Evolutionary conservation across 2,329 filamentous ascomycete genomes (phyloP).

Genomic region (Alternaria angustiovoidea): DNA sequence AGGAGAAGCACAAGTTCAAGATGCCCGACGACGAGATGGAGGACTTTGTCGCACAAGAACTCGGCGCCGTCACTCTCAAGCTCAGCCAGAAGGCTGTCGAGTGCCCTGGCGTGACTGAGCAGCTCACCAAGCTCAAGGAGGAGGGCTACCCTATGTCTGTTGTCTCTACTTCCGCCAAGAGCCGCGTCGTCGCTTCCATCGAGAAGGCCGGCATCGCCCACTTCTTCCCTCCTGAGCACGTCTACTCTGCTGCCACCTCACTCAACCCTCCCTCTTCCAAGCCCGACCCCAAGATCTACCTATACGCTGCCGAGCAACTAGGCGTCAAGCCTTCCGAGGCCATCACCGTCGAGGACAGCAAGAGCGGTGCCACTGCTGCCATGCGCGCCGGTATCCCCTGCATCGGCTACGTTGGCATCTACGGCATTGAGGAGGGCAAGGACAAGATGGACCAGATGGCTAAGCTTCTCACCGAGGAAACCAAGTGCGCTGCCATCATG

Average conservation of each 20-base stretch:
- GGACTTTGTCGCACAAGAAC: slow-evolving; percentile 76
- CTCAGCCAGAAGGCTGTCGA: slow-evolving; percentile 72
- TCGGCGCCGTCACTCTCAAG: slow-evolving; percentile 84
- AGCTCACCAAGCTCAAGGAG: slow-evolving; percentile 70
- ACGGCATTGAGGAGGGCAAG: slow-evolving; percentile 53
- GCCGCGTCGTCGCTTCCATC: slow-evolving; percentile 78
- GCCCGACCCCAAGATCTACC: slow-evolving; percentile 89
- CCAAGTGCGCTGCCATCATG: slow-evolving; percentile 59
- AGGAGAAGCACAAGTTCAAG: slow-evolving; percentile 77
- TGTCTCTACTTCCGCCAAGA: slow-evolving; percentile 80
- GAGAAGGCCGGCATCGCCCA: slow-evolving; percentile 80
- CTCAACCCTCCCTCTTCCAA: slow-evolving; percentile 84
- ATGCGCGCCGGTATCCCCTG: slow-evolving; percentile 80
- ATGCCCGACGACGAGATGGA: slow-evolving; percentile 75
- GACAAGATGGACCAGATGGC: slow-evolving; percentile 58
- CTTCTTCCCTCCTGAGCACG: slow-evolving; percentile 77
- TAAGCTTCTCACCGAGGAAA: slow-evolving; percentile 58
- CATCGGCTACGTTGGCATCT: slow-evolving; percentile 82
- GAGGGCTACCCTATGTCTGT: slow-evolving; percentile 78
- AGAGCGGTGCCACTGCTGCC: slow-evolving; percentile 80
- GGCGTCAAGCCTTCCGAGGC: slow-evolving; percentile 75
- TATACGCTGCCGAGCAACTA: slow-evolving; percentile 76
- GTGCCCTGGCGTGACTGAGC: slow-evolving; percentile 72
- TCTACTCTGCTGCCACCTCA: slow-evolving; percentile 84
- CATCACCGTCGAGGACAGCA: slow-evolving; percentile 87